A percentile compares a stretch with the other conserved stretches of the same genome.
These are phyloP conservation scores for Leishmania braziliensis DNA, from an alignment of 208 protist genomes.

Conservation along the genomic window DNA sequence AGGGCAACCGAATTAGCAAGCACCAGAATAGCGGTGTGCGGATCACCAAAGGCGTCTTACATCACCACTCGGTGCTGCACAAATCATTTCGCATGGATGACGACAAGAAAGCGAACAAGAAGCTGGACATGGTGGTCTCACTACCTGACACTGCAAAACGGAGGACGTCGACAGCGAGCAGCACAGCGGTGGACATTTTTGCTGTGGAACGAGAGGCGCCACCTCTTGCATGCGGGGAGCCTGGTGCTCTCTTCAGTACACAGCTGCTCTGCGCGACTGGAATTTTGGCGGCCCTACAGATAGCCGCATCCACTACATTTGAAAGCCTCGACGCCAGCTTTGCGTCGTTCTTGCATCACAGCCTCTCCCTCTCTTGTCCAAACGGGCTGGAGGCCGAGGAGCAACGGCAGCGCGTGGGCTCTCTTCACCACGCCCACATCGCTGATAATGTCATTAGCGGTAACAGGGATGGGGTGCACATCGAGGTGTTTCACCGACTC, in stretches of 20 bases:
- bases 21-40: conserved; percentile 71
- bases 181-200: conserved; percentile 29
- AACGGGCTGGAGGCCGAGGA: background rate
- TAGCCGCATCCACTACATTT: conserved; percentile 24
- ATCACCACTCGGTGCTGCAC: conserved; percentile 57
- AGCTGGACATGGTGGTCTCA: conserved; percentile 9
- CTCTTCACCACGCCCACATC: conserved; percentile 46
- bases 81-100: conserved; percentile 32
- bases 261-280: conserved; percentile 39
- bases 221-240: conserved; percentile 35
- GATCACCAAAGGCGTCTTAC: conserved; percentile 44
- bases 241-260: conserved; percentile 44
- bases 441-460: conserved; percentile 39
- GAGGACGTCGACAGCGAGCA: background rate
- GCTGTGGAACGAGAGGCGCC: conserved; percentile 28
- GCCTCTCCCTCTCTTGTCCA: conserved; percentile 20
- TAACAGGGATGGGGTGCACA: conserved; percentile 45
- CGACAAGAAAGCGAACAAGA: background rate
- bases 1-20: conserved; percentile 47
- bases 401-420: conserved; percentile 33
- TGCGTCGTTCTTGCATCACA: conserved; percentile 28
- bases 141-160: conserved; percentile 1
- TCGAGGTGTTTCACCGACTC: conserved; percentile 49
- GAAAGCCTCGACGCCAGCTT: conserved; percentile 26
- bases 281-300: conserved; percentile 35